Percentiles rank a stretch among this genome's conserved stretches.
Evolutionary conservation across 2,329 filamentous ascomycete species (phyloP).

Genomic region (Biscogniauxia sp.): DNA sequence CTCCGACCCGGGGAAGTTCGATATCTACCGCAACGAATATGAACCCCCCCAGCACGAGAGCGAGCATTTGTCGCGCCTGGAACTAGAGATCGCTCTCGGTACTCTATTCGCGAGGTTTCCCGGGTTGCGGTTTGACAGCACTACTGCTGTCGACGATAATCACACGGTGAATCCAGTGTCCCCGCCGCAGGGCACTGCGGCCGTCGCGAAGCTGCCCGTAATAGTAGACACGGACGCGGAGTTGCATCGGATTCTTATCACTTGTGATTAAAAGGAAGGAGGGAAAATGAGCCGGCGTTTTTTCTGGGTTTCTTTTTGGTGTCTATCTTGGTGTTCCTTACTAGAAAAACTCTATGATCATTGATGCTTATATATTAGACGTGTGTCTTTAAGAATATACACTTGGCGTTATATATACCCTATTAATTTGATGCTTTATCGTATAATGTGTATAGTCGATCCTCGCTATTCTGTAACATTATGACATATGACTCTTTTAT

Average conservation of each 20-base stretch:
- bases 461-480: too few species aligned
- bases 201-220: constrained; percentile 9
- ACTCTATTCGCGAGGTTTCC: constrained; percentile 12
- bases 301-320: too few species aligned
- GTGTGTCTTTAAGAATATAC: too few species aligned
- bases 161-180: neutral
- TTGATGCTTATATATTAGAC: too few species aligned
- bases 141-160: neutral
- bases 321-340: too few species aligned
- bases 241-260: constrained; percentile 4
- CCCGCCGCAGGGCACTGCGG: neutral
- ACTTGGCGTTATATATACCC: too few species aligned
- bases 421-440: too few species aligned
- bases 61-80: constrained; percentile 3
- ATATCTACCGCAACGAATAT: constrained; percentile 5
- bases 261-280: neutral
- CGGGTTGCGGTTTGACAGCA: constrained; percentile 2
- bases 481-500: too few species aligned
- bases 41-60: constrained; percentile 7
- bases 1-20: constrained; percentile 4
- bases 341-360: too few species aligned
- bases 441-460: too few species aligned
- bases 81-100: constrained; percentile 11
- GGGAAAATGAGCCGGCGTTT: neutral
- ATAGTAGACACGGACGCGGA: constrained; percentile 7